A percentile compares a stretch with the other conserved stretches of the same genome.
Evolutionary conservation across 768 basidiomycete genomes (phyloP).

Genomic region (Amanita jacksonii): DNA sequence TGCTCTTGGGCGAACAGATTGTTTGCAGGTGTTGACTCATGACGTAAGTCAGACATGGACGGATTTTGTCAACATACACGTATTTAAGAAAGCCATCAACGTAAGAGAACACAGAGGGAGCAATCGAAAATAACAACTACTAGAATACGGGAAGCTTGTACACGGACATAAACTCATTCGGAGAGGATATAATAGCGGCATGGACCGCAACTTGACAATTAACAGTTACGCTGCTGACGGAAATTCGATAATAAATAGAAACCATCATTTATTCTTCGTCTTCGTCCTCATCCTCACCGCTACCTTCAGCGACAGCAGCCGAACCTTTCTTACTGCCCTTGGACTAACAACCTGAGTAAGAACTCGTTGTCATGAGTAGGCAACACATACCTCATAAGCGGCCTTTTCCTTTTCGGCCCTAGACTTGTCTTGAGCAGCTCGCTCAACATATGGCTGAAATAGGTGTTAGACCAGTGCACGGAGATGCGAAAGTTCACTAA

Average conservation of each 20-base stretch:
- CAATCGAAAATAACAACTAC: constrained; percentile 6
- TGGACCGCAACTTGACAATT: neutral
- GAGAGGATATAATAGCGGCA: constrained; percentile 3
- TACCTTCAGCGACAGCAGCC: constrained; percentile 11
- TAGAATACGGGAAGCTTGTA: constrained; percentile 7
- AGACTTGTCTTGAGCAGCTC: constrained; percentile 79
- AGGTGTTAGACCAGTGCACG: constrained; percentile 7
- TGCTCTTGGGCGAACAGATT: too few relatives aligned
- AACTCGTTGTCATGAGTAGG: neutral
- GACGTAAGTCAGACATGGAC: too few relatives aligned
- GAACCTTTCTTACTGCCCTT: constrained; percentile 20
- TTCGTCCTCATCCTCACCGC: constrained; percentile 26
- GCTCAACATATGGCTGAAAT: constrained; percentile 74
- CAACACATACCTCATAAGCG: constrained; percentile 31
- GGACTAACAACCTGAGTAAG: neutral
- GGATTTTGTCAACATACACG: constrained; percentile 1
- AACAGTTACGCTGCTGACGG: neutral
- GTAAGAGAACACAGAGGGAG: neutral
- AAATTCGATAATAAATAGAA: constrained; percentile 1
- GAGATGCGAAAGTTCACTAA: neutral
- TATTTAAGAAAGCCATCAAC: neutral
- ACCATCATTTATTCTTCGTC: constrained; percentile 22
- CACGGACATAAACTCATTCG: constrained; percentile 1
- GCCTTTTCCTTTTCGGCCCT: constrained; percentile 78
- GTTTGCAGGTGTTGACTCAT: too few relatives aligned